phyloP scores from a whole-genome alignment of 306 rosid genomes.

The Cicer judaicum region DNA sequence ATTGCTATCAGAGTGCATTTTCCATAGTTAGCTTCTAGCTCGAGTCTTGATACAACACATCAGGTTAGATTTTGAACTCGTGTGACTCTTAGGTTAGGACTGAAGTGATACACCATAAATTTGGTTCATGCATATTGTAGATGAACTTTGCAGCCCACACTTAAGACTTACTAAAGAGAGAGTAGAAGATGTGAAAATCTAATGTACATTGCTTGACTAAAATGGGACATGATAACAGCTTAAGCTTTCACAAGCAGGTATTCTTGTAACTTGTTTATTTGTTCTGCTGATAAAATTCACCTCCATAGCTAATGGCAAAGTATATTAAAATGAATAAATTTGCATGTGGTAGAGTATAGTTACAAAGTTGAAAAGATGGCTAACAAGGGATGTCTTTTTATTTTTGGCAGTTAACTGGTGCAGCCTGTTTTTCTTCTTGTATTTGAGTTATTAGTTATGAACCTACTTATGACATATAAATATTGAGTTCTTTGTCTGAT shows the following conservation, averaged over 20 bases:
- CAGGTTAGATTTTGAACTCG: slow-evolving; percentile 5
- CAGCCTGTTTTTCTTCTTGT: slow-evolving; percentile 6
- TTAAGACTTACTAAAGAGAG: slow-evolving; percentile 23
- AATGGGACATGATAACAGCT: slow-evolving; percentile 2
- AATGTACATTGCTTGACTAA: slow-evolving; percentile 13
- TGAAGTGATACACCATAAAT: slow-evolving; percentile 7
- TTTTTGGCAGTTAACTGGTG: slow-evolving; percentile 22
- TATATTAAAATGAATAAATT: slow-evolving; percentile 1
- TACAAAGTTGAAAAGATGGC: slow-evolving; percentile 29
- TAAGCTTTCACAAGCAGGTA: slow-evolving; percentile 23
- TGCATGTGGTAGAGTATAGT: slow-evolving; percentile 1
- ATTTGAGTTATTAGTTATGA: slow-evolving; percentile 24
- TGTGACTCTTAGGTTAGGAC: slow-evolving; percentile 20
- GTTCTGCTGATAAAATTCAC: slow-evolving; percentile 9
- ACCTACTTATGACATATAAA: slow-evolving; percentile 30
- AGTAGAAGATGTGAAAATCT: not conserved
- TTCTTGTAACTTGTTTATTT: slow-evolving; percentile 12
- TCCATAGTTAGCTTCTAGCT: slow-evolving; percentile 19
- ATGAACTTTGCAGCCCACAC: not conserved
- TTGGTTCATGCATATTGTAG: slow-evolving; percentile 17
- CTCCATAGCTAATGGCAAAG: slow-evolving; percentile 2
- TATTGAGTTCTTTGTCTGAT: slow-evolving; percentile 27
- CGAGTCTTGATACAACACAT: slow-evolving; percentile 32
- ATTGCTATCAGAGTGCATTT: slow-evolving; percentile 10
- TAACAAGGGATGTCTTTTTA: not conserved